These are phyloP conservation scores for Acer saccharum DNA, from an alignment of 345 rosid genomes.

Conservation along the genomic window DNA sequence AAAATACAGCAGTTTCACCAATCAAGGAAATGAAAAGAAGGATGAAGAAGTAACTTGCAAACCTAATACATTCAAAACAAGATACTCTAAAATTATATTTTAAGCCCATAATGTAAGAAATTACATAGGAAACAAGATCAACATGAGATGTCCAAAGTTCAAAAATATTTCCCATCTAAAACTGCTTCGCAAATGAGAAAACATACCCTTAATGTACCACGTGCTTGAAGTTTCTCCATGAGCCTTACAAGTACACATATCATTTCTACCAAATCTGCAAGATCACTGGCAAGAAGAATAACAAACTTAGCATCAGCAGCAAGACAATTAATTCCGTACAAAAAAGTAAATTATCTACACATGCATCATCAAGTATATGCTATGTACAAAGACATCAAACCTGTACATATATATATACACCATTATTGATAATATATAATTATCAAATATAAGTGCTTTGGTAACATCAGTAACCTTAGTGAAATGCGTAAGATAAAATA, in stretches of 20 bases:
- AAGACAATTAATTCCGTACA: background rate
- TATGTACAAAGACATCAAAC: background rate
- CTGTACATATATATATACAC: background rate
- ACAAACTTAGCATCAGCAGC: conserved; percentile 18
- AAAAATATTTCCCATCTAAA: conserved; percentile 1
- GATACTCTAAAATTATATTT: background rate
- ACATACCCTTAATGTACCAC: conserved; percentile 91
- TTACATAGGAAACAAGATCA: background rate
- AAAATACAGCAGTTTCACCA: background rate
- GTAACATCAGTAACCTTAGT: background rate
- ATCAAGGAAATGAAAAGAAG: background rate
- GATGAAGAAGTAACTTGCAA: background rate
- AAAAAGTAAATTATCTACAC: background rate
- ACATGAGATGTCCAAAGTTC: background rate
- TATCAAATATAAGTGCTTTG: background rate
- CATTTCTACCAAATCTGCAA: conserved; percentile 91
- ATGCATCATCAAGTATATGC: background rate
- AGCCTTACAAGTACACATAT: conserved; percentile 61
- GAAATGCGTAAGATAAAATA: no score
- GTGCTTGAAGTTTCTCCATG: conserved; percentile 90
- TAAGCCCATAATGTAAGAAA: background rate
- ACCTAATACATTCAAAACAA: background rate
- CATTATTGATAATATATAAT: background rate
- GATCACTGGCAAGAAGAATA: conserved; percentile 65
- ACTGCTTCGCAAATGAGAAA: conserved; percentile 13